phyloP scores from a whole-genome alignment of 441 rosid species.

The Geranium incanum region DNA sequence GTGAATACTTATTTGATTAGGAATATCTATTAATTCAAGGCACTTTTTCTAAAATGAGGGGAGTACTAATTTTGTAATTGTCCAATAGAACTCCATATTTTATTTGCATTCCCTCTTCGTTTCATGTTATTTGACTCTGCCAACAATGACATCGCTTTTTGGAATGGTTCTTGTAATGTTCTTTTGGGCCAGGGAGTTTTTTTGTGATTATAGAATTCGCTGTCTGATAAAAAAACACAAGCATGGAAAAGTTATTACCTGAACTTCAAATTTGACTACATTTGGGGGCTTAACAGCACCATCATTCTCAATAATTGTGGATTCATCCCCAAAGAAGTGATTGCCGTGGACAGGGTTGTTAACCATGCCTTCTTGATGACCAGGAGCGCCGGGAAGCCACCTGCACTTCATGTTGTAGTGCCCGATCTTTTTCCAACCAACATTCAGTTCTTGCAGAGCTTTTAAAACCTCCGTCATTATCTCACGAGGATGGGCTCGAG shows the following conservation, averaged over 20 bases:
- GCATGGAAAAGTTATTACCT: conserved; percentile 41
- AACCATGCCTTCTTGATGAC: conserved; percentile 52
- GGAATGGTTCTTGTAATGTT: too few relatives aligned
- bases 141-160: too few relatives aligned
- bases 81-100: too few relatives aligned
- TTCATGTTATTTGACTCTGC: too few relatives aligned
- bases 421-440: conserved; percentile 91
- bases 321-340: conserved; percentile 63
- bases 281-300: conserved; percentile 41
- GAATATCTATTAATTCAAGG: too few relatives aligned
- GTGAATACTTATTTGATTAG: too few relatives aligned
- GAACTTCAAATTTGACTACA: conserved; percentile 84
- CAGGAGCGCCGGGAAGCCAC: conserved; percentile 68
- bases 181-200: neutral
- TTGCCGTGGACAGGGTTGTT: conserved; percentile 41
- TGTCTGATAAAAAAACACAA: neutral
- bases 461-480: conserved; percentile 91
- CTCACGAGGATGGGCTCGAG: conserved; percentile 91
- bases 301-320: conserved; percentile 61
- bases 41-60: too few relatives aligned
- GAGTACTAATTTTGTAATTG: too few relatives aligned
- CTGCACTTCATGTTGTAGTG: conserved; percentile 97
- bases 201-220: neutral
- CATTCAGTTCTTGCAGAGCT: conserved; percentile 84
- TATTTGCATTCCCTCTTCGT: too few relatives aligned